Evolutionary conservation across 2,329 filamentous ascomycete genomes (phyloP).

Genomic region (Emmonsiellopsis sp.): DNA sequence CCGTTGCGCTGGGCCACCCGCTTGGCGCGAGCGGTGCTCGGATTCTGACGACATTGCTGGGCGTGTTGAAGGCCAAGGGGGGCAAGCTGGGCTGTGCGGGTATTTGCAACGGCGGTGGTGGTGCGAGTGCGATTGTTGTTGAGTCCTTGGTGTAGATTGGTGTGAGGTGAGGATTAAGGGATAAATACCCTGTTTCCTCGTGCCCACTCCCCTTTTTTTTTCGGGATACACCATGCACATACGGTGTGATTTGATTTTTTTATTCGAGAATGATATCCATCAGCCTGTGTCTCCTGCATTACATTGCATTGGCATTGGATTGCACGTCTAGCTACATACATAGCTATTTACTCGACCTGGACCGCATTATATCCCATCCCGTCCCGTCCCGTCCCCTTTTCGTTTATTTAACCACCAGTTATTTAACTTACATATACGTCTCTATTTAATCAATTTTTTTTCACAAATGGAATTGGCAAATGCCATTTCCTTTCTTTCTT

Average conservation of each 20-base stretch:
- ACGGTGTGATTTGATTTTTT: not conserved
- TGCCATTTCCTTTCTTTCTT: too few species aligned
- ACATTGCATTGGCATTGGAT: too few species aligned
- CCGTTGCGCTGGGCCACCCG: slow-evolving; percentile 91
- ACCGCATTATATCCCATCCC: too few species aligned
- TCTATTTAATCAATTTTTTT: too few species aligned
- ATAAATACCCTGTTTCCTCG: not conserved
- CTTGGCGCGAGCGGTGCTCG: slow-evolving; percentile 89
- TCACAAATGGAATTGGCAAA: too few species aligned
- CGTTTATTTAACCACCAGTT: too few species aligned
- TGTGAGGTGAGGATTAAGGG: not conserved
- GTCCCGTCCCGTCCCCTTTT: too few species aligned
- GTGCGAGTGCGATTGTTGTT: slow-evolving; percentile 86
- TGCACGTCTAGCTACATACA: too few species aligned
- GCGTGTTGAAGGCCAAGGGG: slow-evolving; percentile 81
- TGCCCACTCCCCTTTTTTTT: not conserved
- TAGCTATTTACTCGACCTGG: too few species aligned
- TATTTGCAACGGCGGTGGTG: slow-evolving; percentile 97
- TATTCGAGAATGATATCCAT: not conserved
- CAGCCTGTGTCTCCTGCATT: not conserved
- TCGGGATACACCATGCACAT: not conserved
- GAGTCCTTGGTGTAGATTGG: slow-evolving; percentile 46
- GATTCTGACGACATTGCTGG: slow-evolving; percentile 81
- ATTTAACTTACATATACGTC: too few species aligned
- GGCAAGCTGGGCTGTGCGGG: slow-evolving; percentile 88